Evolutionary conservation across 2,329 filamentous ascomycete species (phyloP).

Genomic region (Diplocarpon mali): DNA sequence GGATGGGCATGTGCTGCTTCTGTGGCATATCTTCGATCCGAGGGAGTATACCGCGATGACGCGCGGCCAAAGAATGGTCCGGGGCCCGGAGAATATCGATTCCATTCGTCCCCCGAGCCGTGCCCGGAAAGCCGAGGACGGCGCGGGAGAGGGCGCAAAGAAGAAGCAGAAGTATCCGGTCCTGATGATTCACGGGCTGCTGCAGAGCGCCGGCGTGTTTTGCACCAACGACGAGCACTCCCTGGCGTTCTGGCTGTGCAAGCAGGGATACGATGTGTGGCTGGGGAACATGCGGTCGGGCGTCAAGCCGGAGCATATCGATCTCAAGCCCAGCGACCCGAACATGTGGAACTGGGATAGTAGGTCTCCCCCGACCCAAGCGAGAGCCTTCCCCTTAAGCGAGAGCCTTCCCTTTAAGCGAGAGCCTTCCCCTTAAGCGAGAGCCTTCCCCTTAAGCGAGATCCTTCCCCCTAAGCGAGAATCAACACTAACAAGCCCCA

Average conservation of each 20-base stretch:
- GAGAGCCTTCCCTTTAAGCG: background rate
- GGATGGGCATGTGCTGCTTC: constrained; percentile 3
- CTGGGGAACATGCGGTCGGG: constrained; percentile 87
- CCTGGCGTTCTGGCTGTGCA: constrained; percentile 83
- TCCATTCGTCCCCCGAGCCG: background rate
- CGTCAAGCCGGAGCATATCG: constrained; percentile 62
- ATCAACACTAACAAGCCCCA: background rate
- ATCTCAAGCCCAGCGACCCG: constrained; percentile 62
- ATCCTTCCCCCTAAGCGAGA: background rate
- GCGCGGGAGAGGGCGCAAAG: background rate
- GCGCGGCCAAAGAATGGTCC: background rate
- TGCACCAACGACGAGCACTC: constrained; percentile 84
- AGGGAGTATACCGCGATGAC: constrained; percentile 1
- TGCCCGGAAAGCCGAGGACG: background rate
- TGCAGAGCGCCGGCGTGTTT: constrained; percentile 80
- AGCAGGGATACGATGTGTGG: constrained; percentile 89
- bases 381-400: no score
- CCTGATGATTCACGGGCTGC: constrained; percentile 72
- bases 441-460: no score
- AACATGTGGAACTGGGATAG: constrained; percentile 94
- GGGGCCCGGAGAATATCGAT: constrained; percentile 1
- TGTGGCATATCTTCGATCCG: constrained; percentile 7
- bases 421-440: background rate
- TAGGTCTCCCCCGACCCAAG: background rate
- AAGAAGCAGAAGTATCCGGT: constrained; percentile 57